Evolutionary conservation across 1,139 yeast species (phyloP).

Genomic region (Tardiomyces depauwii): DNA sequence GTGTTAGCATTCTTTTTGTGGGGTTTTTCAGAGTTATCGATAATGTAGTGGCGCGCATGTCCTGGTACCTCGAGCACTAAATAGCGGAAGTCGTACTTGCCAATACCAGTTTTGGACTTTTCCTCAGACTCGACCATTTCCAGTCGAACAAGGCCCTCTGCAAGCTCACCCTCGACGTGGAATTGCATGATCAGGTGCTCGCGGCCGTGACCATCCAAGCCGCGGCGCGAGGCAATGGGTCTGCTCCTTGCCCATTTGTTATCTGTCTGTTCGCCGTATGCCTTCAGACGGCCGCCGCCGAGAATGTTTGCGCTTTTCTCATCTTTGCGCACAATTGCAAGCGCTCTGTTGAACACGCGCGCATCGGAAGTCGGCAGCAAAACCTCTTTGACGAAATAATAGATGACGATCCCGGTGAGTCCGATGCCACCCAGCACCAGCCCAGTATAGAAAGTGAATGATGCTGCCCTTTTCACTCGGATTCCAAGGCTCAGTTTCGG

Average conservation of each 20-base stretch:
- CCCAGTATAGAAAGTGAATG: slow-evolving; percentile 41
- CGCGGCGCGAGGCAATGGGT: slow-evolving; percentile 49
- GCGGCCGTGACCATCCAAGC: slow-evolving; percentile 54
- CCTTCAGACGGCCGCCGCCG: slow-evolving; percentile 57
- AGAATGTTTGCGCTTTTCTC: slow-evolving; percentile 41
- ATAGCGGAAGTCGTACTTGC: slow-evolving; percentile 64
- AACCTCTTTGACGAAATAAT: slow-evolving; percentile 64
- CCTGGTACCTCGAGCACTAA: slow-evolving; percentile 72
- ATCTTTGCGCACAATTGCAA: slow-evolving; percentile 60
- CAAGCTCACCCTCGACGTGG: slow-evolving; percentile 60
- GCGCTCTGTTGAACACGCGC: slow-evolving; percentile 78
- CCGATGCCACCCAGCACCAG: slow-evolving; percentile 47
- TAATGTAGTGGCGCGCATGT: slow-evolving; percentile 52
- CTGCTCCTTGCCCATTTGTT: slow-evolving; percentile 84
- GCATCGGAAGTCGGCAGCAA: slow-evolving; percentile 89
- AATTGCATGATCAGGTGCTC: slow-evolving; percentile 79
- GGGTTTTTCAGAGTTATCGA: slow-evolving; percentile 40
- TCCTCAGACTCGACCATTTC: slow-evolving; percentile 43
- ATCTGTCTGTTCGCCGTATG: slow-evolving; percentile 62
- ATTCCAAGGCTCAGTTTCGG: not conserved
- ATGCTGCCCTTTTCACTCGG: slow-evolving; percentile 27
- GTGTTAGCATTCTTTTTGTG: slow-evolving; percentile 15
- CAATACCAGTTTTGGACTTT: slow-evolving; percentile 29
- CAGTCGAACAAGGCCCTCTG: slow-evolving; percentile 57
- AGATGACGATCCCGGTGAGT: slow-evolving; percentile 55